These are phyloP conservation scores for Rhizopus arrhizus DNA, from an alignment of 371 early-diverging fungal species.

Conservation along the genomic window DNA sequence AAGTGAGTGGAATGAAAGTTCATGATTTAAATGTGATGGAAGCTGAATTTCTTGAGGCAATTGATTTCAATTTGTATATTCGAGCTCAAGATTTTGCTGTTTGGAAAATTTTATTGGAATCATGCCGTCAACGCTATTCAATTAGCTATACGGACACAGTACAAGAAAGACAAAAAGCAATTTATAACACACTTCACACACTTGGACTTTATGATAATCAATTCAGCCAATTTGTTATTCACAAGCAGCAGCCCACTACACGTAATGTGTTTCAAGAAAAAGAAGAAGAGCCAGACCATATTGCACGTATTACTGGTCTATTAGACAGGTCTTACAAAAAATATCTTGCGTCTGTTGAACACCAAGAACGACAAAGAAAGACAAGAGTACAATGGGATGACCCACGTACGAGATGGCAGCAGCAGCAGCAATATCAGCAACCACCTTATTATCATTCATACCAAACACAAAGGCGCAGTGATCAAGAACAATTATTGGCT, in stretches of 20 bases:
- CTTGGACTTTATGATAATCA: constrained; percentile 28
- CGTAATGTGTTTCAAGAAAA: neutral
- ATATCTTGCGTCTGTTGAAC: neutral
- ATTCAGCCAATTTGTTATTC: neutral
- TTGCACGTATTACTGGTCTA: neutral
- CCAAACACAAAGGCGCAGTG: constrained; percentile 9
- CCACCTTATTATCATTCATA: neutral
- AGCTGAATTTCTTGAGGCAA: constrained; percentile 65
- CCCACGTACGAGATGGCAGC: neutral
- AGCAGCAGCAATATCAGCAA: constrained; percentile 17
- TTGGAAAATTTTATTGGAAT: constrained; percentile 39
- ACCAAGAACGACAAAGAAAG: neutral
- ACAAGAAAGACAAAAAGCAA: constrained; percentile 29
- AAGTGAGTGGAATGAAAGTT: constrained; percentile 67
- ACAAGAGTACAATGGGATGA: neutral
- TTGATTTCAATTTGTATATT: constrained; percentile 64
- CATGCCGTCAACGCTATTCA: constrained; percentile 27
- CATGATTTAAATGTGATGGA: constrained; percentile 71
- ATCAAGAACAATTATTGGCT: neutral
- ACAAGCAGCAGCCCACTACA: neutral
- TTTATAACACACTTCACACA: constrained; percentile 23
- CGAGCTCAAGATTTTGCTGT: constrained; percentile 56
- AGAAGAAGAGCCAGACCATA: neutral
- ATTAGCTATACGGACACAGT: constrained; percentile 20
- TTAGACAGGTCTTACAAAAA: neutral